A percentile compares a stretch with the other conserved stretches of the same genome.
Conservation (phyloP, 2,329 filamentous ascomycete genomes). For the Monosporascus sp. region DNA sequence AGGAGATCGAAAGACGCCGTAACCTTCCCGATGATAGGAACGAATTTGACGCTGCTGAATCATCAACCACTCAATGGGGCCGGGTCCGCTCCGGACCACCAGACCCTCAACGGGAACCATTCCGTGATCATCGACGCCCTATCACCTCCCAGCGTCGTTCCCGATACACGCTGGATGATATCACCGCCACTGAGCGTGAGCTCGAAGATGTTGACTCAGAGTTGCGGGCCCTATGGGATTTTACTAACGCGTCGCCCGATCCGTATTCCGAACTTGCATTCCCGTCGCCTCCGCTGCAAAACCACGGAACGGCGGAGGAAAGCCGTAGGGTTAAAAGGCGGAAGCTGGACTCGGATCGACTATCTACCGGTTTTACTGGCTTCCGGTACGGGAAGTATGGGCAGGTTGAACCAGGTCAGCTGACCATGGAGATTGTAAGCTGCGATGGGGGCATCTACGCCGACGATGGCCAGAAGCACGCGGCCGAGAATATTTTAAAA, state of each 20-base stretch:
- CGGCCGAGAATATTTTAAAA: constrained; percentile 74
- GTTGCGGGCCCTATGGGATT: constrained; percentile 19
- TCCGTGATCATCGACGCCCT: constrained; percentile 5
- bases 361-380: constrained; percentile 42
- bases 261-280: constrained; percentile 19
- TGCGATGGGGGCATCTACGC: constrained; percentile 76
- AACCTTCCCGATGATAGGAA: constrained; percentile 8
- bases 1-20: constrained; percentile 11
- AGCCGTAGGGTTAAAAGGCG: constrained; percentile 58
- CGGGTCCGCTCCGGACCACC: constrained; percentile 6
- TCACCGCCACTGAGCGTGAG: constrained; percentile 1
- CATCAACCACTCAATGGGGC: constrained; percentile 4
- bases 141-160: constrained; percentile 6
- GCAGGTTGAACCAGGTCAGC: constrained; percentile 74
- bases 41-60: constrained; percentile 3
- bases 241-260: constrained; percentile 13
- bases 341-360: constrained; percentile 61
- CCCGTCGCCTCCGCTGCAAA: constrained; percentile 16
- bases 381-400: constrained; percentile 83
- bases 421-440: constrained; percentile 83
- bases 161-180: constrained; percentile 9
- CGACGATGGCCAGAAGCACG: constrained; percentile 54
- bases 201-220: constrained; percentile 16
- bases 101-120: neutral
- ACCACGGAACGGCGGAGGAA: constrained; percentile 22